Evolutionary conservation across 129 eudicot species (phyloP).

Genomic region (Ambrosia artemisiifolia): DNA sequence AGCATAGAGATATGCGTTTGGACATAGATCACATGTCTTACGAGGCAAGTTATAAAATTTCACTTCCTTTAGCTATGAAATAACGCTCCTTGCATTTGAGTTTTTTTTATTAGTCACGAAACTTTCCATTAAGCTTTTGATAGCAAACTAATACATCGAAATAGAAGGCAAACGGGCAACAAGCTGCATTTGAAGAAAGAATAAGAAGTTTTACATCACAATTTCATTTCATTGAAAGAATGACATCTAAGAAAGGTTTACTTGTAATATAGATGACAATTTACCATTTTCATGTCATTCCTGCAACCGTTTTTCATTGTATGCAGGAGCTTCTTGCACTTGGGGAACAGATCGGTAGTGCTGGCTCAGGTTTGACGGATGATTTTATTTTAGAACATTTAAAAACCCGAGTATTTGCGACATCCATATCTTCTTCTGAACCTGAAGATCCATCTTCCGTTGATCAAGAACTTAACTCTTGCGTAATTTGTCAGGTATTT

Average conservation of each 20-base stretch:
- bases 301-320: conserved; percentile 3
- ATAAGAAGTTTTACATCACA: neutral
- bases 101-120: no score
- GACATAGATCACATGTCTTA: conserved; percentile 99
- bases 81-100: neutral
- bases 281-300: conserved; percentile 16
- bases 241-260: neutral
- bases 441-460: conserved; percentile 36
- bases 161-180: no score
- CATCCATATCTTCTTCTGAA: conserved; percentile 37
- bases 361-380: conserved; percentile 69
- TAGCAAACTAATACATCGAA: no score
- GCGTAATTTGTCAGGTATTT: conserved; percentile 85
- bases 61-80: conserved; percentile 5
- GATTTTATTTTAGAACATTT: conserved; percentile 47
- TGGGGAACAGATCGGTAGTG: conserved; percentile 91
- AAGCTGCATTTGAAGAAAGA: neutral
- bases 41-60: conserved; percentile 52
- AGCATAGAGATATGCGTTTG: conserved; percentile 92
- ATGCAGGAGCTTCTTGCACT: conserved; percentile 93
- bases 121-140: no score
- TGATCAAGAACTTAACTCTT: conserved; percentile 56
- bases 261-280: neutral
- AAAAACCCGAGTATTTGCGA: conserved; percentile 44
- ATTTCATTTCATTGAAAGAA: neutral